Evolutionary conservation across 2,329 filamentous ascomycete species (phyloP), one percentile per base, ranked within the genome.

Genomic region (Aureobasidium sp.): DNA sequence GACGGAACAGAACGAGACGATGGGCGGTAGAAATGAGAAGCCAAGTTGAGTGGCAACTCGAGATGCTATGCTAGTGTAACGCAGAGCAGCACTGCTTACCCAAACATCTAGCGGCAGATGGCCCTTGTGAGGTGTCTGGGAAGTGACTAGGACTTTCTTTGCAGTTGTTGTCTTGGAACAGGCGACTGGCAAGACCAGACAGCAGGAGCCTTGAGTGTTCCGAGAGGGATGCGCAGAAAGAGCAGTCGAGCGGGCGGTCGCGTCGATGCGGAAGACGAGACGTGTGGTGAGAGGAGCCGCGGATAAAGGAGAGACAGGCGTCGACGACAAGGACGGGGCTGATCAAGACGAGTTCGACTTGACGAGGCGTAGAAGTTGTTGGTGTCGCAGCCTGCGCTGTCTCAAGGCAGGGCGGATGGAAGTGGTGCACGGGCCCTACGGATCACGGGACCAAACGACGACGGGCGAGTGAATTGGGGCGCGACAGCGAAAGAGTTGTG

Each of bases 1-100:
- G 30, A n/a, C 21, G 32, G 14, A 3, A 21, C 14, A 29, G 30
- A 37, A 21, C 21, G n/a, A 51, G 54, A 48, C 47, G 50, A 61
- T 50, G 63, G 64, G 61, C 63, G 57, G 57, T 59, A 61, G 65
- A 58, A 54, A 65, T 48, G 60, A 60, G 45, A 53, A 63, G 64
- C 60, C 65, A 67, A 55, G 49, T 53, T 53, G 49, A 53, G 49
- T 54, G 39, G 49, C 59, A 27, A 61, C 47, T 61, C 39, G 16
- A 14, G 7, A n/a, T 59, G 55, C 42, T 48, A 49, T 59, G 55
- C 55, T 59, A 59, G 30, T 59, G 55, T 36, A 41, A 47, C 13
- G 55, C 55, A 37, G 41, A 59, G 55, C 55, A 59, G 29, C 55
- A 16, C 21, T 44, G 55, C 59, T 53, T 51, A 61, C 59, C 59